Base-by-base conservation (phyloP, 345 rosid genomes). In the Aethionema arabicum region DNA sequence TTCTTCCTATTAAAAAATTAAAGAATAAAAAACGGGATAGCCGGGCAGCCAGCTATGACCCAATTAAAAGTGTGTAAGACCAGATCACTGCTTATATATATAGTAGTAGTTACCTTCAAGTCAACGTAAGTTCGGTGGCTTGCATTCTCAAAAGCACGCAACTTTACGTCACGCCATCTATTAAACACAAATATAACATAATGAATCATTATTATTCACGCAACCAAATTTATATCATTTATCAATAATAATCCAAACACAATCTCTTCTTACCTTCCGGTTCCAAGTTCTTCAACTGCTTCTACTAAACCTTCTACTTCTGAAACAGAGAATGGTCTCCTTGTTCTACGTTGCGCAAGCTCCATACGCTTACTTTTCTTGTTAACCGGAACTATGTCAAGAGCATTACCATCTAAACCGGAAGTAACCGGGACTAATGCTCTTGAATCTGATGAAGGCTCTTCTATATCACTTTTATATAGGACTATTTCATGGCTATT, bases 241-340 rank as follows among this genome's bases (percentile, higher is more conserved):
- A 57, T 12, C 39, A 56, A 13, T 33, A 64, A 21, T 37, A 36
- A 29, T 2, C 4, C 1, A 57, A 36, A 6, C 31, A 57, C n/a
- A n/a, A n/a, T n/a, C n/a, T n/a, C 9, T 42, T 14, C 16, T 32
- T 35, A 93, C 97, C 99, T 95, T 75, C 99, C 99, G 12, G 95
- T 90, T 58, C 99, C 96, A 21, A 90, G 77, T 70, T 86, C 80
- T 75, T 95, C 97, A 61, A 95, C 99, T 11, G 99, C 92, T 2
- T 74, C 79, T 49, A 95, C 96, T 46, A 95, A 70, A 59, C 97
- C 92, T 81, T 90, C 97, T 59, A 95, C 99, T 83, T 95, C 99
- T 21, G 80, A 41, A 29, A 95, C 99, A 65, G 95, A 87, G 78
- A 95, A 95, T 27, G 99, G 99, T 71, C 99, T 85, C 83, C 99